Evolutionary conservation across 352 stramenopile species (phyloP), one percentile per base, ranked within the genome.

Genomic region (Phytopythium chamaehyphon): DNA sequence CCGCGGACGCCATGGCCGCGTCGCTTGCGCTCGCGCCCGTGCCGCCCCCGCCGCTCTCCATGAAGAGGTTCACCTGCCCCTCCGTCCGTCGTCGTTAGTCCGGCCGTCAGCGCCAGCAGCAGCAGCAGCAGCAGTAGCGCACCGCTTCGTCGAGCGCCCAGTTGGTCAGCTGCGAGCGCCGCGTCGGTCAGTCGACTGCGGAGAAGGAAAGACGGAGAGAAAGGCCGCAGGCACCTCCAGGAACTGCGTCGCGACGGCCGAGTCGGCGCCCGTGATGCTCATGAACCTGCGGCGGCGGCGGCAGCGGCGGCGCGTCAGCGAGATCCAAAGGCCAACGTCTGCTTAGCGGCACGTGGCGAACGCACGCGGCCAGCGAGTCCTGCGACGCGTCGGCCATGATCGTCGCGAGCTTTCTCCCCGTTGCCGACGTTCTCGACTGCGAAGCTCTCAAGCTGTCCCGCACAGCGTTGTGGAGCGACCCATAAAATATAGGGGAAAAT

Each of bases 181-280:
- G 21, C 48, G 1, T 9, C 33, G 53, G 14, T 9, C 22, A 40
- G 28, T 39, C 22, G 43, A 16, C 14, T 21, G 21, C 37, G n/a
- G n/a, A n/a, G n/a, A n/a, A n/a, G n/a, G n/a, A n/a, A n/a, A n/a
- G n/a, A n/a, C n/a, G n/a, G n/a, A n/a, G n/a, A n/a, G n/a, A n/a
- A n/a, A n/a, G n/a, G n/a, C n/a, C n/a, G n/a, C n/a, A n/a, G n/a
- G 57, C 23, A 37, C 80, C 63, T 93, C 78, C 10, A 94, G 64
- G 55, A 75, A 94, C 58, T 92, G 83, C 40, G 70, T 49, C 21
- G 83, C 83, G 40, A 76, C 87, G 26, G 55, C 64, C 2, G 73
- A 69, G 47, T 88, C 80, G 14, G 79, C 77, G 22, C 83, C 81
- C 7, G 83, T 94, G 64, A 94, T 89, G 67, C 58, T 83, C 83